Base-by-base conservation (phyloP, 495 filamentous ascomycete genomes). In the Lindgomyces ingoldianus region DNA sequence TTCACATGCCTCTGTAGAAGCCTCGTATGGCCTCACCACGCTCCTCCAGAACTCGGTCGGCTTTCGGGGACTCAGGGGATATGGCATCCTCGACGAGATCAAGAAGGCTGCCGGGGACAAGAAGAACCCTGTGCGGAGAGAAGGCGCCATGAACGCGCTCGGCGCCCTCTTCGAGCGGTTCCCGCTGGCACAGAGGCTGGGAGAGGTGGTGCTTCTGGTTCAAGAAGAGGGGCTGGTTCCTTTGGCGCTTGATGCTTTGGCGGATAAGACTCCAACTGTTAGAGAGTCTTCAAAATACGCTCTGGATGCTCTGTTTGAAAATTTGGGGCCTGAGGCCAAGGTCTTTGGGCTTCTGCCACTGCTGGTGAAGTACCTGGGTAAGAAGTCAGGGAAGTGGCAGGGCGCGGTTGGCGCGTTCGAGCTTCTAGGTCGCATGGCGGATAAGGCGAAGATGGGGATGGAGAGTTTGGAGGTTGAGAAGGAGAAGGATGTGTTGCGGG, bases 271-370 rank as follows among this genome's bases (percentile, higher is more conserved):
- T 54, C 75, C 87, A 16, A 85, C 96, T 9, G 92, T 98, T 19
- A 85, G 88, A 67, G 95, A 98, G 64, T 88, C 90, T 14, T 93
- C 93, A 3, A 88, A 96, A 72, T 99, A 98, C 75, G 94, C 92
- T 36, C 80, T 99, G 53, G 92, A 99, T 74, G 90, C 89, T 8
- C 82, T 98, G 1, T 96, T 93, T 77, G 80, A 78, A 51, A 80
- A 86, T 69, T 79, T 99, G 33, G 88, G 84, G 70, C 79, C 91
- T 54, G 93, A 98, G 78, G 85, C 89, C 25, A 81, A 92, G 66
- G 88, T 93, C 60, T 85, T 85, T 56, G 91, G 87, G 14, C 83
- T 97, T 21, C 77, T 96, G 30, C 90, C 91, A 4, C 82, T 84
- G 8, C 75, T 98, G 46, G 78, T 83, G 55, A 72, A 79, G 39